Evolutionary conservation across 805 yeast genomes (phyloP), one percentile per base, ranked within the genome.

Genomic region (Dipodascopsis tothii): DNA sequence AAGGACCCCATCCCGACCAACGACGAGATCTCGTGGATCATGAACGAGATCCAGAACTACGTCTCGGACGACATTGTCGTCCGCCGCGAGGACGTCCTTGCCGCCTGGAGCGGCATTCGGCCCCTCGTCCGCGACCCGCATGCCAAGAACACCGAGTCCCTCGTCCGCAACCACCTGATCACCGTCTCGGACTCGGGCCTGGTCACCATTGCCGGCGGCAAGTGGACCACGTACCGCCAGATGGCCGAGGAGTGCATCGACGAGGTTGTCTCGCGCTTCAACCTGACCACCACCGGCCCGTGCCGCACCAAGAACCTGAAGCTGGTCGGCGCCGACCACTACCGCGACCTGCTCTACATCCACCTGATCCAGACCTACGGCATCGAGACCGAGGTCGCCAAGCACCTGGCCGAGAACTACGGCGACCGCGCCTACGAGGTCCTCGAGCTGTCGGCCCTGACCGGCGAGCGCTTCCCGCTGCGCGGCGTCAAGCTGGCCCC

Each of bases 151-250:
- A 88, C 96, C 46, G 92, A 87, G 68, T 88, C 87, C 41, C 72
- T 88, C 53, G 97, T 88, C 35, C 81, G 97, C 69, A 82, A 84
- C 55, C 97, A 88, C 66, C 71, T 88, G 57, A 73, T 88, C 43
- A 74, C 81, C 58, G 72, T 77, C 23, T 75, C 94, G 27, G 78
- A 72, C 46, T 72, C 82, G 44, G 92, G 90, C 21, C 74, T 88
- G 55, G 72, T 88, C 33, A 88, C 97, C 33, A 83, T 88, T 54
- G 81, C 94, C 17, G 97, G 96, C 59, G 97, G 97, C 64, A 88
- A 88, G 69, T 88, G 97, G 97, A 88, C 97, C 42, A 88, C 97
- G 30, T 90, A 88, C 71, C 77, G 96, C 70, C 94, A 86, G 70
- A 88, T 88, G 96, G 95, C 96, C 19, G 80, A 88, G 68, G 95